Evolutionary conservation across 768 basidiomycete species (phyloP).

Genomic region (Rhizopogon vesiculosus): DNA sequence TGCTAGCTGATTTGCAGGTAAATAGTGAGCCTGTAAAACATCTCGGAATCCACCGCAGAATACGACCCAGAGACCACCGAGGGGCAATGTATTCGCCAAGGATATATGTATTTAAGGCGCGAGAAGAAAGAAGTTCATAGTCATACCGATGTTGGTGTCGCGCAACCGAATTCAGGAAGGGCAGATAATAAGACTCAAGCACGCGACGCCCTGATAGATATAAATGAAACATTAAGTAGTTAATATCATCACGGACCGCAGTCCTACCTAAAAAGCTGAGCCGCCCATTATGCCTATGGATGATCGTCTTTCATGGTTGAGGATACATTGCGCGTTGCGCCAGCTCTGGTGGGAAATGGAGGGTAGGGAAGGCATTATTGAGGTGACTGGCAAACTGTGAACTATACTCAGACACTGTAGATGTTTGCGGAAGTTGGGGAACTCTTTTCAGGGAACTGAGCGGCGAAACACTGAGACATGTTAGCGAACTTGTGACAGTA

Average conservation of each 20-base stretch:
- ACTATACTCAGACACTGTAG: constrained; percentile 8
- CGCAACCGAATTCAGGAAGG: constrained; percentile 59
- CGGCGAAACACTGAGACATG: background rate
- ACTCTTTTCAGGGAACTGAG: background rate
- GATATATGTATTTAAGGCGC: constrained; percentile 63
- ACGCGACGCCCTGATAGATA: constrained; percentile 63
- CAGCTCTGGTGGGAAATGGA: constrained; percentile 48
- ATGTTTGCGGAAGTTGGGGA: background rate
- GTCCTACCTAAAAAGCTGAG: constrained; percentile 65
- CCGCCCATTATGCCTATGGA: constrained; percentile 42
- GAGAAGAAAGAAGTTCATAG: constrained; percentile 50
- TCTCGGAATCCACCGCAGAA: constrained; percentile 68
- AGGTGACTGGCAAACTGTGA: constrained; percentile 41
- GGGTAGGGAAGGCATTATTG: constrained; percentile 44
- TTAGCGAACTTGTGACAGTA: background rate
- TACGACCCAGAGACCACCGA: constrained; percentile 64
- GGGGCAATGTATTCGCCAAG: constrained; percentile 72
- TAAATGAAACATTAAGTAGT: constrained; percentile 20
- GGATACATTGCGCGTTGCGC: constrained; percentile 47
- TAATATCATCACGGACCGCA: background rate
- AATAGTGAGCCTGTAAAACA: constrained; percentile 18
- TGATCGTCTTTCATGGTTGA: constrained; percentile 68
- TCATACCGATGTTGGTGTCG: constrained; percentile 43
- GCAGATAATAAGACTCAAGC: constrained; percentile 66
- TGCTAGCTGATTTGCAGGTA: background rate